A percentile compares a stretch with the other conserved stretches of the same genome.
Conservation (phyloP, 306 rosid genomes). For the Medicago arabica region DNA sequence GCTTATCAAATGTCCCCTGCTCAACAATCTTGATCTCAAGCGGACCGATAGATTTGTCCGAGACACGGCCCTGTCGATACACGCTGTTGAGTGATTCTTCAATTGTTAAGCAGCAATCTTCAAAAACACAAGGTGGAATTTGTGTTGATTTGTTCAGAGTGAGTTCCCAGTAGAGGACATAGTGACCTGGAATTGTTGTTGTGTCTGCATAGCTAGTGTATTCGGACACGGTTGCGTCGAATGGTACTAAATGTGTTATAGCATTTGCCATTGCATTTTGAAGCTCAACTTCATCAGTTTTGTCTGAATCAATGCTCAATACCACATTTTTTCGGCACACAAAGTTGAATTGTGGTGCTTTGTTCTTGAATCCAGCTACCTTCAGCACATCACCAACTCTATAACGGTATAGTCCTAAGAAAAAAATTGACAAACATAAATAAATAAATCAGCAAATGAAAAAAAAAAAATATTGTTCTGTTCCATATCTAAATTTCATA, state of each 20-base stretch:
- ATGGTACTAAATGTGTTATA: constrained; percentile 67
- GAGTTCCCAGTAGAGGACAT: constrained; percentile 88
- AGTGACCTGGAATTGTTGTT: constrained; percentile 80
- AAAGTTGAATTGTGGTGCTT: constrained; percentile 90
- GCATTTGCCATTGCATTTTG: constrained; percentile 84
- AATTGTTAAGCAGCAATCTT: constrained; percentile 80
- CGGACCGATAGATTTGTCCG: constrained; percentile 90
- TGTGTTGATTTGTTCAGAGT: constrained; percentile 59
- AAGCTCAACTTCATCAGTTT: constrained; percentile 95
- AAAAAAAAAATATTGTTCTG: neutral
- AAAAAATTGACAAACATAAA: neutral
- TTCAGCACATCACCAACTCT: constrained; percentile 87
- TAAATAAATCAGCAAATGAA: neutral
- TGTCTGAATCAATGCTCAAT: constrained; percentile 91
- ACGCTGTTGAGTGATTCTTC: constrained; percentile 94
- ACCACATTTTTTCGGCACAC: constrained; percentile 91
- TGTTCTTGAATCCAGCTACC: constrained; percentile 95
- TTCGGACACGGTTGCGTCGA: constrained; percentile 72
- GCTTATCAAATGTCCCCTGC: constrained; percentile 86
- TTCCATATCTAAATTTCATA: neutral
- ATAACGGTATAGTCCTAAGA: constrained; percentile 79
- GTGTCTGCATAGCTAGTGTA: constrained; percentile 91
- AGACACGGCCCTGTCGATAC: constrained; percentile 88
- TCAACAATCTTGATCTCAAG: constrained; percentile 89
- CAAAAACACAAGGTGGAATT: constrained; percentile 82